These are phyloP conservation scores for Oryza glumipatula DNA, from an alignment of 176 grass and related monocot species.

Conservation along the genomic window DNA sequence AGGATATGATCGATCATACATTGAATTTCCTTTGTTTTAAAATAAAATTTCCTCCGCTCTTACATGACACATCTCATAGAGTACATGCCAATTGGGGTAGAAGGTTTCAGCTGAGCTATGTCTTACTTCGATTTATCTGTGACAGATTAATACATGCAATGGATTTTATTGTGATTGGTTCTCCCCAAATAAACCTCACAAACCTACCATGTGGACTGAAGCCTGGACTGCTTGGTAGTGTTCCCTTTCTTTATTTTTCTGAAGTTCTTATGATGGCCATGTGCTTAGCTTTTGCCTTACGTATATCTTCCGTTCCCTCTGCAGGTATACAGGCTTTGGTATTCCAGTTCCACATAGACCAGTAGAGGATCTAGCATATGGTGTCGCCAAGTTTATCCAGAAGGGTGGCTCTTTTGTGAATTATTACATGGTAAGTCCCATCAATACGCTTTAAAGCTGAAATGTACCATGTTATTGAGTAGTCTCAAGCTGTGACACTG, in stretches of 20 bases:
- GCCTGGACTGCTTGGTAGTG: constrained; percentile 96
- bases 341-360: constrained; percentile 85
- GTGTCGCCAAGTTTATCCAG: constrained; percentile 92
- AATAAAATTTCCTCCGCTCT: neutral
- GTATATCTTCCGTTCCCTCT: constrained; percentile 35
- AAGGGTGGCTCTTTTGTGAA: constrained; percentile 98
- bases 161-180: constrained; percentile 97
- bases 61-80: neutral
- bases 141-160: constrained; percentile 94
- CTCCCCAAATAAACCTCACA: constrained; percentile 82
- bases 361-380: constrained; percentile 91
- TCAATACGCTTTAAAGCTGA: constrained; percentile 18
- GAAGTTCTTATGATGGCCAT: constrained; percentile 4
- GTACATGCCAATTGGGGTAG: neutral
- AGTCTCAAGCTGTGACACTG: constrained; percentile 12
- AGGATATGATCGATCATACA: constrained; percentile 16
- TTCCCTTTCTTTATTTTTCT: constrained; percentile 11
- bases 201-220: constrained; percentile 98
- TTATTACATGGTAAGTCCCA: constrained; percentile 88
- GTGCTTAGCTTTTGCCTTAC: constrained; percentile 22
- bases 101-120: neutral
- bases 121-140: constrained; percentile 31
- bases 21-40: constrained; percentile 1
- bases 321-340: constrained; percentile 94
- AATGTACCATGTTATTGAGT: neutral